A percentile compares a stretch with the other conserved stretches of the same genome.
Evolutionary conservation across 345 rosid genomes (phyloP).

Genomic region (Clarkia xantiana): DNA sequence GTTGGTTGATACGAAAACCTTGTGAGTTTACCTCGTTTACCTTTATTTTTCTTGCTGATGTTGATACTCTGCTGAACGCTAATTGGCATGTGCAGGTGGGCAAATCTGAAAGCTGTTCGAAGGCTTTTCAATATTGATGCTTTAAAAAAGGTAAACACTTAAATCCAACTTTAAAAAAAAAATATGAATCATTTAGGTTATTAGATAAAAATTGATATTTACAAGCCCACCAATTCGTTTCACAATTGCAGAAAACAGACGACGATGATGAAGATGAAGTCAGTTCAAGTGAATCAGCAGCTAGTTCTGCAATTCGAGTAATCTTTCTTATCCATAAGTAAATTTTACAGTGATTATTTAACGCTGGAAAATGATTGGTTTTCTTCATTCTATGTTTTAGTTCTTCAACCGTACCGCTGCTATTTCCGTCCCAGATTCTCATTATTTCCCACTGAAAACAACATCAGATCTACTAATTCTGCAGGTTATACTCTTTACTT

Average conservation of each 20-base stretch:
- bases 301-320: conserved; percentile 28
- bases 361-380: neutral
- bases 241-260: conserved; percentile 11
- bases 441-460: conserved; percentile 25
- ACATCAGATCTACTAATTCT: conserved; percentile 45
- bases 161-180: no score
- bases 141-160: conserved; percentile 15
- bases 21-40: conserved; percentile 25
- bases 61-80: neutral
- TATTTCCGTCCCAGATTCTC: conserved; percentile 32
- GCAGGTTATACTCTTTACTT: conserved; percentile 22
- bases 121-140: conserved; percentile 32
- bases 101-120: conserved; percentile 31
- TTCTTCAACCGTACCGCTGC: conserved; percentile 28
- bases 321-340: conserved; percentile 1
- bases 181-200: no score
- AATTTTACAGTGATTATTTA: neutral
- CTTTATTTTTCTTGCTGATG: neutral
- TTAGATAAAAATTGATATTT: neutral
- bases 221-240: neutral
- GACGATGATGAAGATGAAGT: conserved; percentile 7
- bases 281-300: conserved; percentile 14
- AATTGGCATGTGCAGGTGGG: conserved; percentile 29
- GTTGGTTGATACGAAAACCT: conserved; percentile 30
- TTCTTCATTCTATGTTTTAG: conserved; percentile 16